phyloP scores from a whole-genome alignment of 2,329 filamentous ascomycete genomes.

The Chaetomiaceae sp. region DNA sequence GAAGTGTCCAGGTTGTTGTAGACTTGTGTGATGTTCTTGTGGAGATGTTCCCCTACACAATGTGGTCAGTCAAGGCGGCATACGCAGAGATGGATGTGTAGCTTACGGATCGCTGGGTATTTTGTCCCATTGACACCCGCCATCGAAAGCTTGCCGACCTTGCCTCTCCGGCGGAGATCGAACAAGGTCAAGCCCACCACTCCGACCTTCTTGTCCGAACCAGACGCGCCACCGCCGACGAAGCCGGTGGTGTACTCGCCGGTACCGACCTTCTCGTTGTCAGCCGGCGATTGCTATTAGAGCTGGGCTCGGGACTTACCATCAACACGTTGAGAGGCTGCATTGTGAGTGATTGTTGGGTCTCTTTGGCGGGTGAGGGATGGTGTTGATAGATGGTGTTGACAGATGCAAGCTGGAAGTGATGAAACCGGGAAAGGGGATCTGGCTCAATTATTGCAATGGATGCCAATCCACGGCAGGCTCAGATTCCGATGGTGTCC shows the following conservation, averaged over 20 bases:
- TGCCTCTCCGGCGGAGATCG: conserved; percentile 80
- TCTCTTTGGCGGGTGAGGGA: not conserved
- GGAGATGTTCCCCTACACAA: conserved; percentile 66
- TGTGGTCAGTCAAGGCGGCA: conserved; percentile 4
- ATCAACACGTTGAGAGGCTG: conserved; percentile 62
- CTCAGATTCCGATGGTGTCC: not conserved
- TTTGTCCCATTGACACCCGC: conserved; percentile 84
- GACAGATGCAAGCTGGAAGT: not conserved
- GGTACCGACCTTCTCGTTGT: conserved; percentile 64
- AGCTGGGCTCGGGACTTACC: conserved; percentile 42
- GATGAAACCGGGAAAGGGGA: not conserved
- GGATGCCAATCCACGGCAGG: not conserved
- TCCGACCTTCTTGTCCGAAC: conserved; percentile 92
- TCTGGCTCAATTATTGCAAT: not conserved
- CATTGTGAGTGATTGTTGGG: conserved; percentile 23
- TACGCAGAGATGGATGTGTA: not conserved
- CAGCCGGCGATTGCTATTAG: not conserved
- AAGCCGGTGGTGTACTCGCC: conserved; percentile 97
- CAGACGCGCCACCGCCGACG: conserved; percentile 75
- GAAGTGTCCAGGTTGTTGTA: conserved; percentile 88
- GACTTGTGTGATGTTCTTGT: conserved; percentile 79
- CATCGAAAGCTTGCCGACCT: conserved; percentile 83
- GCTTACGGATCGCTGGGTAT: conserved; percentile 83
- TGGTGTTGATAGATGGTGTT: not conserved
- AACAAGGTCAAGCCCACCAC: conserved; percentile 89